phyloP scores from a whole-genome alignment of 805 yeast species.

The Kodamaea leandrae region DNA sequence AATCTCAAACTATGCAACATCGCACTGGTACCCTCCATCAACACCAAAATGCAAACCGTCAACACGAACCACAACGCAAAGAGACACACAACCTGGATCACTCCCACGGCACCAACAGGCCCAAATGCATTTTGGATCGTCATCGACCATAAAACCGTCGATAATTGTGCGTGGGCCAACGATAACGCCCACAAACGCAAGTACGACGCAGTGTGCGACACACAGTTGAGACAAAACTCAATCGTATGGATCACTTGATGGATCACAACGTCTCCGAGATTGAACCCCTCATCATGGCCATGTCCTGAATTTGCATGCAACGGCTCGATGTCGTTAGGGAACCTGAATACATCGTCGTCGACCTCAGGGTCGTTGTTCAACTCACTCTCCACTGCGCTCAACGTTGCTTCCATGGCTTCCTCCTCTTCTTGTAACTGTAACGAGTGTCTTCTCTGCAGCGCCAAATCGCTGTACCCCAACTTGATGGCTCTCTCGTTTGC shows the following conservation, averaged over 20 bases:
- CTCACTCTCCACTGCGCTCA: constrained; percentile 2
- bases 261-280: constrained; percentile 91
- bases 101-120: constrained; percentile 61
- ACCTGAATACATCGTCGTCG: constrained; percentile 14
- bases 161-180: constrained; percentile 93
- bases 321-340: constrained; percentile 40
- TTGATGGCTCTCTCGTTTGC: constrained; percentile 48
- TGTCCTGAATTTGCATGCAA: constrained; percentile 34
- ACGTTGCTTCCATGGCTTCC: constrained; percentile 16
- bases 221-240: constrained; percentile 95
- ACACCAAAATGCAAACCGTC: constrained; percentile 85
- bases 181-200: constrained; percentile 96
- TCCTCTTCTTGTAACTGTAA: constrained; percentile 43
- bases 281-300: constrained; percentile 55
- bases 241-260: constrained; percentile 97
- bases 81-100: constrained; percentile 68
- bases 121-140: constrained; percentile 80
- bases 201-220: constrained; percentile 97
- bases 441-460: constrained; percentile 28
- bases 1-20: constrained; percentile 98
- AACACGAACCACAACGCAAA: constrained; percentile 94
- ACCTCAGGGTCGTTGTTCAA: constrained; percentile 23
- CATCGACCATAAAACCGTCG: constrained; percentile 96
- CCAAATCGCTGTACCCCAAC: constrained; percentile 38
- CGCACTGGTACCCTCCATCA: constrained; percentile 99